phyloP scores from a whole-genome alignment of 208 protist species.

The Entamoeba invadens region DNA sequence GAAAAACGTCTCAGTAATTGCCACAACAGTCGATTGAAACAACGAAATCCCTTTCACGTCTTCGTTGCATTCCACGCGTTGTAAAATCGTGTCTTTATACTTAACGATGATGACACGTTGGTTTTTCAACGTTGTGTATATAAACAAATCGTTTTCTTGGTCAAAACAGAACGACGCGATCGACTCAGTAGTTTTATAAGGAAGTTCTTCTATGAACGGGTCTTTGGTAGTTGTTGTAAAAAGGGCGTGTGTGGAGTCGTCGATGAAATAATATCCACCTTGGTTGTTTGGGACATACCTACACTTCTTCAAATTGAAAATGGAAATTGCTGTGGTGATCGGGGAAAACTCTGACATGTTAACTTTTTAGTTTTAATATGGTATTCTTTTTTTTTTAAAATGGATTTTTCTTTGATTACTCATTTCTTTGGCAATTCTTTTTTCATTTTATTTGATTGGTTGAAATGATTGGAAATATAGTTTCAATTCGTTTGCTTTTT shows the following conservation, averaged over 20 bases:
- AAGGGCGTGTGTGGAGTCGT: not conserved
- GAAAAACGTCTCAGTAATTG: not conserved
- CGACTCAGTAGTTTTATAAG: not conserved
- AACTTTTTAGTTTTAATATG: no score
- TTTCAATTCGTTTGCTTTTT: no score
- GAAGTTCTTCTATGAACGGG: not conserved
- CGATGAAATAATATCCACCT: not conserved
- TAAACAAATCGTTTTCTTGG: not conserved
- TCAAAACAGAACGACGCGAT: not conserved
- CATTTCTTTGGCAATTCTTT: no score
- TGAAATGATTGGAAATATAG: no score
- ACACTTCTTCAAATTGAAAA: not conserved
- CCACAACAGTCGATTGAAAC: not conserved
- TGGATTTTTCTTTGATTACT: no score
- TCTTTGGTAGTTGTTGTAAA: not conserved
- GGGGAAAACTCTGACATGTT: not conserved
- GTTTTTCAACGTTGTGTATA: not conserved
- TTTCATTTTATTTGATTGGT: no score
- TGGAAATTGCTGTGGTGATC: not conserved
- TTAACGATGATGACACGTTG: not conserved
- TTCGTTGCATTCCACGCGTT: not conserved
- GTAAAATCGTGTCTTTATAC: not conserved
- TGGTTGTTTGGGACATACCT: not conserved
- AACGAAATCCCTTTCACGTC: not conserved
- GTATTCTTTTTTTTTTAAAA: no score